Conservation (phyloP, 495 filamentous ascomycete genomes). For the Oidiodendron maius region DNA sequence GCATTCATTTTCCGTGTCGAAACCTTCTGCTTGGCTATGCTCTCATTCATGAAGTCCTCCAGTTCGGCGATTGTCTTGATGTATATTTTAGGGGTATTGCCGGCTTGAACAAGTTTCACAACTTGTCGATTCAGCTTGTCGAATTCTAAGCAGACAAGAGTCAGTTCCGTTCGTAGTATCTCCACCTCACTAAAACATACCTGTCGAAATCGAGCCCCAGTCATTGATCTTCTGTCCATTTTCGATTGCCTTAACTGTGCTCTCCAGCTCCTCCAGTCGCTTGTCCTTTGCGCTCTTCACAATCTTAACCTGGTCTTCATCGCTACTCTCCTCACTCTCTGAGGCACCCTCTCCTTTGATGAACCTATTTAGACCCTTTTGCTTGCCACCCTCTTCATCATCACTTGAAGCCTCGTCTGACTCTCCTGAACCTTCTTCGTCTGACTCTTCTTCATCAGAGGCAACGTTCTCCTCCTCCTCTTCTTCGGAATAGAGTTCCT, state of each 20-base stretch:
- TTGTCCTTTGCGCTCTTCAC: slow-evolving; percentile 98
- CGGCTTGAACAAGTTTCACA: slow-evolving; percentile 66
- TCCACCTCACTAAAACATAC: slow-evolving; percentile 42
- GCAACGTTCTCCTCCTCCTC: slow-evolving; percentile 54
- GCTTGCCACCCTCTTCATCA: slow-evolving; percentile 54
- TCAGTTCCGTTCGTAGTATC: not conserved
- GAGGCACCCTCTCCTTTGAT: slow-evolving; percentile 59
- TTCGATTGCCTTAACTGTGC: slow-evolving; percentile 80
- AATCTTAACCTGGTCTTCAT: slow-evolving; percentile 73
- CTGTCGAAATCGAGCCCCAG: slow-evolving; percentile 86
- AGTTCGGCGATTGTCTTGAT: slow-evolving; percentile 89
- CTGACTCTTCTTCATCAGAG: slow-evolving; percentile 38
- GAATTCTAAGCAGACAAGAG: slow-evolving; percentile 59
- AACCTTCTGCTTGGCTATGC: slow-evolving; percentile 89
- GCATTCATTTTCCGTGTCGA: slow-evolving; percentile 98
- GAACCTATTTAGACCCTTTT: slow-evolving; percentile 71
- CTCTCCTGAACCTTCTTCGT: slow-evolving; percentile 46
- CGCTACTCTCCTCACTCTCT: slow-evolving; percentile 78
- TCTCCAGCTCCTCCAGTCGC: slow-evolving; percentile 86
- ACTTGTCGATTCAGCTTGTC: slow-evolving; percentile 95
- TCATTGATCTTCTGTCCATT: slow-evolving; percentile 97
- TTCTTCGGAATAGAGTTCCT: slow-evolving; percentile 78
- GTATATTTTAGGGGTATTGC: slow-evolving; percentile 80
- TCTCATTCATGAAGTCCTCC: slow-evolving; percentile 93
- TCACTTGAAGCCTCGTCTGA: slow-evolving; percentile 57